Percentiles rank a stretch among this genome's conserved stretches.
Conservation (phyloP, 768 basidiomycete genomes). For the Leccinum fibrillosum region DNA sequence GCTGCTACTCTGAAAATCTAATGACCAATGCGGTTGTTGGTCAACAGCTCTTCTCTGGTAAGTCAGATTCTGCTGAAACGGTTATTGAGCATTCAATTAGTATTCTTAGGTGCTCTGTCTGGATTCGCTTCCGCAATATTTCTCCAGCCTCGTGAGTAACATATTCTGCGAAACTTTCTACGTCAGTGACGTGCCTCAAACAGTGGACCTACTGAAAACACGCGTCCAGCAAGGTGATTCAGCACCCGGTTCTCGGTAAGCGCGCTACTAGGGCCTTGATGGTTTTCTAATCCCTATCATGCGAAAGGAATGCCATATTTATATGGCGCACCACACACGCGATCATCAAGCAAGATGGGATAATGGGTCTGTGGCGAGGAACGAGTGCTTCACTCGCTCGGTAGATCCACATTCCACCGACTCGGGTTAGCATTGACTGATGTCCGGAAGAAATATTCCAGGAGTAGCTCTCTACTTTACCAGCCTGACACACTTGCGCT, state of each 20-base stretch:
- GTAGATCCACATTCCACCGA: slow-evolving; percentile 34
- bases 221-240: slow-evolving; percentile 81
- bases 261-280: background rate
- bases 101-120: slow-evolving; percentile 62
- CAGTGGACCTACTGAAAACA: slow-evolving; percentile 92
- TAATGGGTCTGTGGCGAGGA: slow-evolving; percentile 82
- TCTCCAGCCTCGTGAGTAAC: slow-evolving; percentile 69
- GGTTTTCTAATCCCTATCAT: background rate
- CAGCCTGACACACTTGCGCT: slow-evolving; percentile 76
- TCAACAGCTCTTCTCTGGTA: slow-evolving; percentile 31
- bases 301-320: slow-evolving; percentile 34
- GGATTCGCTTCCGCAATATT: slow-evolving; percentile 72
- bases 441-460: slow-evolving; percentile 70
- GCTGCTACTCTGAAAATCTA: background rate
- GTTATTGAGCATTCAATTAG: background rate
- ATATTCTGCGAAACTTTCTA: background rate
- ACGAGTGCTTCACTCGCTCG: slow-evolving; percentile 76
- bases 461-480: slow-evolving; percentile 94
- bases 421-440: slow-evolving; percentile 1
- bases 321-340: slow-evolving; percentile 51
- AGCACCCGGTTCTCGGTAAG: slow-evolving; percentile 36
- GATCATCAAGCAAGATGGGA: slow-evolving; percentile 62
- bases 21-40: slow-evolving; percentile 26
- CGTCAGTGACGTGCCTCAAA: background rate
- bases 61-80: background rate